Evolutionary conservation across 2,329 filamentous ascomycete genomes (phyloP).

Genomic region (Eutypa lata): DNA sequence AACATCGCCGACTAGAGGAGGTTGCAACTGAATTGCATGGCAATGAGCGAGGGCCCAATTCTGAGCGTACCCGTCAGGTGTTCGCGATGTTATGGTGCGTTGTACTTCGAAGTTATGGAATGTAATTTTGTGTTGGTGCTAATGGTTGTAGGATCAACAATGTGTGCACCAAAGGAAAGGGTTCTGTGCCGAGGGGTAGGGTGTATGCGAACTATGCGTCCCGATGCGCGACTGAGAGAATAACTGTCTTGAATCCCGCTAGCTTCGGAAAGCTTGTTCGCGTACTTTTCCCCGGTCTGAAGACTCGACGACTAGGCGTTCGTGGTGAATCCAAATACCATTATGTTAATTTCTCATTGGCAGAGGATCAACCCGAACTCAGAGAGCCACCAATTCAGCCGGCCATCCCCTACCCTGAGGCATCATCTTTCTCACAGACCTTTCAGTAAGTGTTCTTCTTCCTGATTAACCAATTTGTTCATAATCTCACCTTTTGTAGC

Average conservation of each 20-base stretch:
- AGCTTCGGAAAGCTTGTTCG: conserved; percentile 97
- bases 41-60: conserved; percentile 76
- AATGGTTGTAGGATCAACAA: conserved; percentile 61
- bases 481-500: conserved; percentile 19
- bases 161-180: conserved; percentile 71
- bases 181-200: conserved; percentile 84
- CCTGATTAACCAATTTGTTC: conserved; percentile 1
- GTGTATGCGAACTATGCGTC: conserved; percentile 96
- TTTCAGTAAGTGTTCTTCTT: conserved; percentile 42
- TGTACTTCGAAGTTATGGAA: background rate
- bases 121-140: conserved; percentile 9
- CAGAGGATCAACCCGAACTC: conserved; percentile 53
- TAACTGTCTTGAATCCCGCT: conserved; percentile 92
- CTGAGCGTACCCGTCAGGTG: conserved; percentile 78
- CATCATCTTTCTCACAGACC: conserved; percentile 43
- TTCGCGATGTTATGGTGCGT: conserved; percentile 86
- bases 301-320: conserved; percentile 87
- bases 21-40: conserved; percentile 74
- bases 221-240: conserved; percentile 86
- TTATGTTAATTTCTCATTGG: conserved; percentile 68
- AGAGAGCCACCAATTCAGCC: conserved; percentile 43
- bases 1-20: conserved; percentile 64
- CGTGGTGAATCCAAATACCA: conserved; percentile 98
- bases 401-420: conserved; percentile 48
- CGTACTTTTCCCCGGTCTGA: conserved; percentile 91